A percentile compares a stretch with the other conserved stretches of the same genome.
phyloP scores from a whole-genome alignment of 208 protist genomes.

The Paratrypanosoma confusum region DNA sequence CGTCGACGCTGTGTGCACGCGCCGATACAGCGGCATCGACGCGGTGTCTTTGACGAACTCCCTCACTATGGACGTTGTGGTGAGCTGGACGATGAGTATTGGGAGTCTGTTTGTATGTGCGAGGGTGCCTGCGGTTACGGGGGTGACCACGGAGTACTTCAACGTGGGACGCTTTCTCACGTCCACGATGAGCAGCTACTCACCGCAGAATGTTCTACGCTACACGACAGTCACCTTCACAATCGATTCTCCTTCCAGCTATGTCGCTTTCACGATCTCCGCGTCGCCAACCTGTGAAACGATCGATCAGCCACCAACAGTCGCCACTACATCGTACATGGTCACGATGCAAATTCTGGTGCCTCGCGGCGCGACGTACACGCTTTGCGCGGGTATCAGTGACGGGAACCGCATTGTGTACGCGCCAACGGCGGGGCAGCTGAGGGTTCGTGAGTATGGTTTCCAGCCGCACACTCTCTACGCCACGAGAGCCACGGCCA shows the following conservation, averaged over 20 bases:
- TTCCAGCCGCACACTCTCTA: constrained; percentile 58
- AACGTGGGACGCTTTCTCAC: constrained; percentile 16
- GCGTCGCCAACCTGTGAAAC: constrained; percentile 18
- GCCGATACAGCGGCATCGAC: constrained; percentile 5
- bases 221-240: constrained; percentile 15
- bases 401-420: constrained; percentile 22
- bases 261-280: constrained; percentile 28
- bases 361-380: constrained; percentile 39
- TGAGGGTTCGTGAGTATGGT: constrained; percentile 44
- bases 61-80: constrained; percentile 5
- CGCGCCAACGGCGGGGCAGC: constrained; percentile 19
- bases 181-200: constrained; percentile 8
- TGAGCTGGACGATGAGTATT: constrained; percentile 28
- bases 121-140: neutral
- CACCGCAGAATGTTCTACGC: constrained; percentile 32
- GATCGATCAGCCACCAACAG: constrained; percentile 20
- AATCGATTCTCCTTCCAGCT: constrained; percentile 10
- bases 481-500: constrained; percentile 19
- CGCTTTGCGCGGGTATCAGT: constrained; percentile 27
- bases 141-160: constrained; percentile 18
- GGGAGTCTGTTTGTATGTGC: constrained; percentile 6
- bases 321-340: constrained; percentile 4
- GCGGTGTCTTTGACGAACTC: constrained; percentile 8
- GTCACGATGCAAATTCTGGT: constrained; percentile 25
- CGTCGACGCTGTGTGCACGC: too few species aligned